Conservation (phyloP, 2,329 filamentous ascomycete genomes). For the Orbilia brochopaga region DNA sequence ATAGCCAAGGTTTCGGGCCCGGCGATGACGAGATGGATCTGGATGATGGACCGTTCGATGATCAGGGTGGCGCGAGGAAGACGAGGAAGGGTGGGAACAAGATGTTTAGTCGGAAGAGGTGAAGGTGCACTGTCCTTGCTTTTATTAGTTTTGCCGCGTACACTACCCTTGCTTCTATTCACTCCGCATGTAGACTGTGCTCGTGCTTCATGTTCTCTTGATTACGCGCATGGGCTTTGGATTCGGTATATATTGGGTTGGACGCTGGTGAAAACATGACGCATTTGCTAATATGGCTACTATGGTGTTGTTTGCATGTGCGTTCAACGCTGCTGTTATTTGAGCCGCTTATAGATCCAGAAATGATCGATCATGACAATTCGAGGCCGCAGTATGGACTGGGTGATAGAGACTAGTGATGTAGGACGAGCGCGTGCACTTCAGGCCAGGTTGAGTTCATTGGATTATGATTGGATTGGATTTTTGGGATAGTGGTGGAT, state of each 20-base stretch:
- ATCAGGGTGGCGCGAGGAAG: conserved; percentile 52
- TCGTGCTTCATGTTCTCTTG: background rate
- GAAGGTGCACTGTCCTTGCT: conserved; percentile 33
- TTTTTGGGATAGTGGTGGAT: background rate
- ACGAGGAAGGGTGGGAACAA: conserved; percentile 52
- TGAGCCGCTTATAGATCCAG: conserved; percentile 28
- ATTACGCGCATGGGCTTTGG: background rate
- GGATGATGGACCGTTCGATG: conserved; percentile 52
- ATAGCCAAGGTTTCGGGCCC: conserved; percentile 53
- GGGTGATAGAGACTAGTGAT: background rate
- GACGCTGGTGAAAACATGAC: conserved; percentile 8
- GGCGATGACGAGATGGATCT: conserved; percentile 55
- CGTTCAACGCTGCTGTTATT: conserved; percentile 47
- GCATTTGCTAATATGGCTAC: conserved; percentile 42
- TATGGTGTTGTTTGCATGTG: conserved; percentile 44
- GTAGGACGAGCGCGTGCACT: background rate
- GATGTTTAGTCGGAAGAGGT: conserved; percentile 52
- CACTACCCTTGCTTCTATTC: background rate
- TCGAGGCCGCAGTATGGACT: background rate
- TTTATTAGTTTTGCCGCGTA: background rate
- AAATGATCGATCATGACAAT: conserved; percentile 18
- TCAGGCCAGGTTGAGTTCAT: no score
- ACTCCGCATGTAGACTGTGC: background rate
- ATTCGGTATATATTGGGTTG: conserved; percentile 3
- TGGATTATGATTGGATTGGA: background rate